These are phyloP conservation scores for Zymoseptoria ardabiliae DNA, from an alignment of 2,329 filamentous ascomycete species.

Conservation along the genomic window DNA sequence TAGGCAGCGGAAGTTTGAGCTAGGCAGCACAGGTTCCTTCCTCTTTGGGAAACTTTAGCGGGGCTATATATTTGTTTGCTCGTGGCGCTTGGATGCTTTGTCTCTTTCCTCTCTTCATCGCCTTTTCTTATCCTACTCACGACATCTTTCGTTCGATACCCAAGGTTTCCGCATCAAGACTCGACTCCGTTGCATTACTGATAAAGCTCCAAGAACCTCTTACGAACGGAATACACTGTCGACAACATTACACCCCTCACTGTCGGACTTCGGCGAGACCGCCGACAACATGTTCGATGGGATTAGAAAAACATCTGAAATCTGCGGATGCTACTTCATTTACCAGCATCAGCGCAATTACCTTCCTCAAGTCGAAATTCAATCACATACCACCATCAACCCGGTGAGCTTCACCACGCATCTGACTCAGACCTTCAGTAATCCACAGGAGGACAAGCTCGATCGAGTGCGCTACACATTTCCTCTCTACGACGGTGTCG, in stretches of 20 bases:
- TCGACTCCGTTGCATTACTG: not conserved
- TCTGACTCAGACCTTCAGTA: conserved; percentile 55
- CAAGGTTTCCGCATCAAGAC: not conserved
- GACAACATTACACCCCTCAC: not conserved
- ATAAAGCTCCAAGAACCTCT: not conserved
- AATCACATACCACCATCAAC: conserved; percentile 55
- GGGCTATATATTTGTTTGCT: not conserved
- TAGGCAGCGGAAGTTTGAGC: not conserved
- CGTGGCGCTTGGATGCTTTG: not conserved
- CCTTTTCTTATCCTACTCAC: not conserved
- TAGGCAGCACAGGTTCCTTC: not conserved
- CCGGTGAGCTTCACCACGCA: conserved; percentile 47
- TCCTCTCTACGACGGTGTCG: conserved; percentile 65
- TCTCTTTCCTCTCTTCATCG: not conserved
- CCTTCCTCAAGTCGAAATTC: conserved; percentile 52
- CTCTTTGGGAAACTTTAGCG: not conserved
- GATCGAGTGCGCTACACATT: conserved; percentile 59
- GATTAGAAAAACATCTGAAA: conserved; percentile 9
- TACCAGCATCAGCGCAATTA: conserved; percentile 29
- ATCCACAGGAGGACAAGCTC: conserved; percentile 44
- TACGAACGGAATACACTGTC: not conserved
- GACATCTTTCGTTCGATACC: not conserved
- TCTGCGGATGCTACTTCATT: conserved; percentile 28
- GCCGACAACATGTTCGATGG: not conserved
- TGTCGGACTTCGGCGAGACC: not conserved